Conservation (phyloP, 768 basidiomycete species). For the Podaxis sp. region DNA sequence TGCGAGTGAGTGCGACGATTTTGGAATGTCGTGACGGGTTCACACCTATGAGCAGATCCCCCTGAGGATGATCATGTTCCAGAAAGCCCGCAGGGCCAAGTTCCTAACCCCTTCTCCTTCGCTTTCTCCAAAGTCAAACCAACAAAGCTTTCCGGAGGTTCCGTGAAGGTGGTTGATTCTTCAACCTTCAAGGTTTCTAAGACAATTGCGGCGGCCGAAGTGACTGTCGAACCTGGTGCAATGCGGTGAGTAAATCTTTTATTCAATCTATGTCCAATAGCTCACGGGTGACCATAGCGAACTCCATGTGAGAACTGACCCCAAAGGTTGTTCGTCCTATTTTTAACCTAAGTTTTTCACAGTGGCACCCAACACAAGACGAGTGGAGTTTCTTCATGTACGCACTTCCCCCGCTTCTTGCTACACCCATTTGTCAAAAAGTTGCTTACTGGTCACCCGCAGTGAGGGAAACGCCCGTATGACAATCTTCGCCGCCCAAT, state of each 20-base stretch:
- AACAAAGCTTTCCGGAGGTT: conserved; percentile 46
- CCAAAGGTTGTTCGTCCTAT: neutral
- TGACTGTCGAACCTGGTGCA: conserved; percentile 57
- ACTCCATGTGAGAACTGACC: conserved; percentile 46
- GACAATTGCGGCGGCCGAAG: conserved; percentile 55
- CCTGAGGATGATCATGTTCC: conserved; percentile 27
- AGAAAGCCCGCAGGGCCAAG: conserved; percentile 42
- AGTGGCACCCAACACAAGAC: conserved; percentile 74
- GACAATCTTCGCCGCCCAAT: conserved; percentile 54
- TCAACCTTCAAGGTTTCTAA: conserved; percentile 51
- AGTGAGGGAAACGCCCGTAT: conserved; percentile 56
- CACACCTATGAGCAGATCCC: conserved; percentile 28
- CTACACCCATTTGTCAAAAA: neutral
- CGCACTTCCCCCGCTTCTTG: conserved; percentile 18
- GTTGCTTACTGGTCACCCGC: conserved; percentile 1
- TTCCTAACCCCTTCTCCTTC: conserved; percentile 48
- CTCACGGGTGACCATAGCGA: conserved; percentile 34
- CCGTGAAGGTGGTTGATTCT: conserved; percentile 52
- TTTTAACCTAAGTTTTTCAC: conserved; percentile 2
- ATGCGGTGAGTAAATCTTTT: conserved; percentile 37
- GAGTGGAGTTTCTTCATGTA: conserved; percentile 66
- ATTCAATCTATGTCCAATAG: neutral
- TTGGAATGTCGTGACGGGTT: neutral
- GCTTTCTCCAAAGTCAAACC: conserved; percentile 43
- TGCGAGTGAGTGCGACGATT: conserved; percentile 28